Evolutionary conservation across 345 rosid genomes (phyloP), one percentile per base, ranked within the genome.

Genomic region (Aquilaria sinensis): DNA sequence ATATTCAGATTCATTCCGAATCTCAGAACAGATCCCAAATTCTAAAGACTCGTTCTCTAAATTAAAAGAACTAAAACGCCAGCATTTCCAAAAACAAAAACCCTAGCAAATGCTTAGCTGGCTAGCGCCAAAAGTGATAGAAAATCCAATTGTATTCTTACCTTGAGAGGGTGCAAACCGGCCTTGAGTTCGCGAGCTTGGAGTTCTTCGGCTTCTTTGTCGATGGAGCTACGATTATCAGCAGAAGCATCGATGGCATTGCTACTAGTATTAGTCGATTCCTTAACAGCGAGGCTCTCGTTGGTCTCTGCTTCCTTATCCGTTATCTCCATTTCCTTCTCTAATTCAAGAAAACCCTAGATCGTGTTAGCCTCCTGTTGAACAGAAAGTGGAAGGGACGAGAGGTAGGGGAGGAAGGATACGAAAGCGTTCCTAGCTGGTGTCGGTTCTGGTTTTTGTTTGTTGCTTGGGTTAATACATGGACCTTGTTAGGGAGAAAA

Each of bases 131-230:
- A 37, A 5, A 37, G 4, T 37, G 7, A 37, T 5, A 37, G 5
- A 37, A 37, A 37, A 37, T 37, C 43, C 5, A 37, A 37, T 8
- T 3, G 43, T 37, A 37, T 37, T 37, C 43, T 37, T 47, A 92
- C 97, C 97, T 86, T 86, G 56, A 94, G 95, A 71, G 99, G 95
- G 71, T 94, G 97, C 41, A 88, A 73, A 46, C 92, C 80, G 70
- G 85, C 87, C 67, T 93, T 90, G 72, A 85, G 91, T 14, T 88
- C 96, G 47, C 82, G 90, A 47, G 89, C 80, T 37, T 77, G 80
- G 74, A 91, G 88, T 70, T 92, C 91, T 64, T 86, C 85, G 54
- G 71, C 65, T 58, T 83, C 80, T 62, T 72, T 71, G 58, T 32
- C 63, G 54, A 45, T 67, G 41, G 65, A 62, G 6, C 48, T 73